phyloP scores from a whole-genome alignment of 164 flowering plant species.

The Warburgia ugandensis region DNA sequence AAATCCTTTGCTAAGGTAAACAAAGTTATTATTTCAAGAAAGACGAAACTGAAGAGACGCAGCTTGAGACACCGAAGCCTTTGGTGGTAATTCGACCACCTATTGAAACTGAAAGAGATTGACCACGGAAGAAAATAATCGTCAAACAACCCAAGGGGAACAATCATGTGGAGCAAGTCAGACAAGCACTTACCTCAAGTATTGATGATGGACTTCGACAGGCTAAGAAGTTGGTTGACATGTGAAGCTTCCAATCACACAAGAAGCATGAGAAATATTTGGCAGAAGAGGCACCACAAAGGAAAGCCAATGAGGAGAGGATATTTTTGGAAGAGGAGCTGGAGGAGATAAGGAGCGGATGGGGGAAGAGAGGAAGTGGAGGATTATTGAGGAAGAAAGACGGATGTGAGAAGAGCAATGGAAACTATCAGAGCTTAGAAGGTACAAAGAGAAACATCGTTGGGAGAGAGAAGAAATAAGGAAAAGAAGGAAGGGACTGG shows the following conservation, averaged over 20 bases:
- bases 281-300: conserved; percentile 24
- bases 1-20: conserved; percentile 46
- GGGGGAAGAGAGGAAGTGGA: conserved; percentile 43
- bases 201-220: conserved; percentile 38
- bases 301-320: conserved; percentile 36
- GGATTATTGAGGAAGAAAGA: conserved; percentile 34
- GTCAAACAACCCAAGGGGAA: conserved; percentile 71
- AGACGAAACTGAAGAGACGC: conserved; percentile 50
- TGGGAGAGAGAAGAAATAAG: conserved; percentile 53
- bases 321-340: conserved; percentile 67
- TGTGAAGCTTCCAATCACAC: conserved; percentile 42
- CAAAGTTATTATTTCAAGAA: conserved; percentile 59
- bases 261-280: conserved; percentile 32
- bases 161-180: conserved; percentile 34
- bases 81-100: conserved; percentile 58
- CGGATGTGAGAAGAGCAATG: conserved; percentile 45
- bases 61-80: conserved; percentile 41
- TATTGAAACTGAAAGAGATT: conserved; percentile 40
- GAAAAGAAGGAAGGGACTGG: conserved; percentile 30
- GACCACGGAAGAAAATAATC: conserved; percentile 53
- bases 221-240: conserved; percentile 62
- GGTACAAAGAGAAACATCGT: conserved; percentile 44
- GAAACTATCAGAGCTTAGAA: conserved; percentile 40
- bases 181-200: conserved; percentile 39
- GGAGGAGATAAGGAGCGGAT: conserved; percentile 24